Evolutionary conservation across 768 basidiomycete genomes (phyloP).

Genomic region (Boletus pseudo-olivaceus): DNA sequence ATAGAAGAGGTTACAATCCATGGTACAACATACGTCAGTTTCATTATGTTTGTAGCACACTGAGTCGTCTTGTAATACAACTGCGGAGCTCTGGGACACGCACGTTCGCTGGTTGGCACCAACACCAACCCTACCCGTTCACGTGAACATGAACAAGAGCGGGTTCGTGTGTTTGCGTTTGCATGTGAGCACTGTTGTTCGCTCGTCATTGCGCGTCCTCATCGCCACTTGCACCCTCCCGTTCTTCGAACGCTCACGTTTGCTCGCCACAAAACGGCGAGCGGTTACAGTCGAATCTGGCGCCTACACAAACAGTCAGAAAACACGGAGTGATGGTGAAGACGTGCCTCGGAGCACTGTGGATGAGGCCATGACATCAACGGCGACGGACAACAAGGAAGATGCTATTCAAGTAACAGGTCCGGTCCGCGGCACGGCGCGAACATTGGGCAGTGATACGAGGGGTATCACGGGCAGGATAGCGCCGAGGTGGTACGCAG

Average conservation of each 20-base stretch:
- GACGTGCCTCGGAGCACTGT: neutral
- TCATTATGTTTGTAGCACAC: neutral
- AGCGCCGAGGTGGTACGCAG: too few species aligned
- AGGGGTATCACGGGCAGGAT: neutral
- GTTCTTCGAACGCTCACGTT: neutral
- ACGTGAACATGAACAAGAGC: neutral
- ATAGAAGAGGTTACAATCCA: neutral
- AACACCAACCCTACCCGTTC: neutral
- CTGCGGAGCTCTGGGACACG: neutral
- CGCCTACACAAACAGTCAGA: neutral
- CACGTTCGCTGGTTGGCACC: neutral
- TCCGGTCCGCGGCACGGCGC: too few species aligned
- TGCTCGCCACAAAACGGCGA: neutral
- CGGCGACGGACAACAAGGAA: too few species aligned
- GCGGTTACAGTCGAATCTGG: neutral
- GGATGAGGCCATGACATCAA: neutral
- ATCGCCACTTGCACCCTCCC: neutral
- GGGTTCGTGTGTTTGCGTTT: neutral
- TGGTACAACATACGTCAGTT: neutral
- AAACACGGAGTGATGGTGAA: neutral
- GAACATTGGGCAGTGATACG: neutral
- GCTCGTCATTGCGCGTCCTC: neutral
- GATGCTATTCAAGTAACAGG: neutral
- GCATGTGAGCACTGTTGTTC: neutral
- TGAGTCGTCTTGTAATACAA: neutral